These are phyloP conservation scores for Eucalyptus polyanthemos DNA, from an alignment of 345 rosid species.

Conservation along the genomic window DNA sequence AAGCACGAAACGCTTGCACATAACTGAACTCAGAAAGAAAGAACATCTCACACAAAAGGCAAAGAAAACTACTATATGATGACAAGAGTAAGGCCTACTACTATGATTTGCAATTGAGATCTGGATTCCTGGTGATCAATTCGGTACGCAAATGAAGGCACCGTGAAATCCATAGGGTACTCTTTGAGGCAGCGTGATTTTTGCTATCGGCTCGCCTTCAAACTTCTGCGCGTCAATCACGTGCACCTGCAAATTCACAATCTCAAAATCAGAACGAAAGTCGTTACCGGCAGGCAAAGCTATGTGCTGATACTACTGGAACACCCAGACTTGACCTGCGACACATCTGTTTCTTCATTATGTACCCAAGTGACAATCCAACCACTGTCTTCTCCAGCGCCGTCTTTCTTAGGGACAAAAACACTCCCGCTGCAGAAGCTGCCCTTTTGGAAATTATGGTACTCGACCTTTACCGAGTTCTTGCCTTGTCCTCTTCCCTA, in stretches of 20 bases:
- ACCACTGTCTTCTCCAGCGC: constrained; percentile 24
- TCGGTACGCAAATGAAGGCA: neutral
- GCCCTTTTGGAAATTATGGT: constrained; percentile 23
- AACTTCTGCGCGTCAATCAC: constrained; percentile 24
- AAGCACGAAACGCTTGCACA: neutral
- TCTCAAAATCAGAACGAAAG: neutral
- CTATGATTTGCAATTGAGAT: neutral
- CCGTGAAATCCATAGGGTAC: constrained; percentile 42
- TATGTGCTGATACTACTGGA: neutral
- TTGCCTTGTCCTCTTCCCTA: neutral
- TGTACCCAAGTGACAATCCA: constrained; percentile 38
- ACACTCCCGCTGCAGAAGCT: constrained; percentile 28
- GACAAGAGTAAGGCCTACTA: neutral
- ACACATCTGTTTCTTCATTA: constrained; percentile 17
- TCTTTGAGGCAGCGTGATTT: constrained; percentile 19
- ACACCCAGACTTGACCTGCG: constrained; percentile 7
- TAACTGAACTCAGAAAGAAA: neutral
- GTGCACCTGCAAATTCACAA: neutral
- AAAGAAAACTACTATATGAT: neutral
- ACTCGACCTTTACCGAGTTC: constrained; percentile 11
- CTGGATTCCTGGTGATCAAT: neutral
- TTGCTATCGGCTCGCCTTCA: constrained; percentile 9
- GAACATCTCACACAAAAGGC: neutral
- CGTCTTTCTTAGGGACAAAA: constrained; percentile 15
- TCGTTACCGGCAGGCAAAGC: neutral